Evolutionary conservation across 371 early-diverging fungal species (phyloP).

Genomic region (Dichotomocladium elegans): DNA sequence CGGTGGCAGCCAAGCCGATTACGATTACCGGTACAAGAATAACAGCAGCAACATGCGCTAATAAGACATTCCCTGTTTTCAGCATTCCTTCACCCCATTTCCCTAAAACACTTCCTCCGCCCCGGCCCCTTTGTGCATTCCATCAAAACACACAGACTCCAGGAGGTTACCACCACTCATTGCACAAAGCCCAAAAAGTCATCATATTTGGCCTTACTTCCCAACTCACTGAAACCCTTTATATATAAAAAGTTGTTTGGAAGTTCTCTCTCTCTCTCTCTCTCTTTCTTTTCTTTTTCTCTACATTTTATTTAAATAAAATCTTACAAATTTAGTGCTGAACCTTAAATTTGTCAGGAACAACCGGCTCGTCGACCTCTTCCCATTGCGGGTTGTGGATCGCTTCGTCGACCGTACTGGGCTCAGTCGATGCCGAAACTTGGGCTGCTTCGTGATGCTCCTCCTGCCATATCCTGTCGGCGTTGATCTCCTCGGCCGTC

Average conservation of each 20-base stretch:
- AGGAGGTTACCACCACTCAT: not conserved
- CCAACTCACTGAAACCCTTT: not conserved
- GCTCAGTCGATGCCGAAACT: not conserved
- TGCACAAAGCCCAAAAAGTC: not conserved
- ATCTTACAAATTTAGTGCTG: not conserved
- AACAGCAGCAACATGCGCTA: not conserved
- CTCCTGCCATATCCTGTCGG: slow-evolving; percentile 15
- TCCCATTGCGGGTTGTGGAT: not conserved
- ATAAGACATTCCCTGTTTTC: not conserved
- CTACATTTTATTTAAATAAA: not conserved
- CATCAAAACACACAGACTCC: not conserved
- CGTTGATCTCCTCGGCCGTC: slow-evolving; percentile 13
- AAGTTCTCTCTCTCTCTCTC: not conserved
- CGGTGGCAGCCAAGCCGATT: not conserved
- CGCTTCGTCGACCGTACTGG: not conserved
- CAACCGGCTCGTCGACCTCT: not conserved
- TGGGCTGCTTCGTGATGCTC: not conserved
- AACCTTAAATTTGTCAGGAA: slow-evolving; percentile 11
- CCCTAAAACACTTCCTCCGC: too few relatives aligned
- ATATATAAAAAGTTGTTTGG: not conserved
- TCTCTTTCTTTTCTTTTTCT: not conserved
- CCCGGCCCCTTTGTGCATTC: too few relatives aligned
- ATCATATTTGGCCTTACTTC: not conserved
- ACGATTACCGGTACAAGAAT: not conserved
- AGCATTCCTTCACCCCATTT: too few relatives aligned